Evolutionary conservation across 805 yeast species (phyloP), one percentile per base, ranked within the genome.

Genomic region (Wickerhamomyces queroliae): DNA sequence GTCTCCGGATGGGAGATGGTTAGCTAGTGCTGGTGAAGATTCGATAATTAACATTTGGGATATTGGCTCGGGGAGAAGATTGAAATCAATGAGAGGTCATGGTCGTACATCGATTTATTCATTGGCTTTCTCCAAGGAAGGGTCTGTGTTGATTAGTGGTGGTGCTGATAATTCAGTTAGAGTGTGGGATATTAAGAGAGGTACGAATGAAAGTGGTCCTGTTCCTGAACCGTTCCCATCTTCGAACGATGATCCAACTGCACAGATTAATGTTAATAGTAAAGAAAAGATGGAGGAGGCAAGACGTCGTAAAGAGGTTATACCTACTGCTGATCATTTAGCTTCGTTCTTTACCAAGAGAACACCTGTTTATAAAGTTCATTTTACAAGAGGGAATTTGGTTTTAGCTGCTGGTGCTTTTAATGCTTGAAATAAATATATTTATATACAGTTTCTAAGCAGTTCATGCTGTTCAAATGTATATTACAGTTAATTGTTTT

Each of bases 1-100:
- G 8, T 83, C 96, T 1, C 98, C 98, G 0, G 97, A 93, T 66
- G 99, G 99, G 3, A 73, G 97, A 55, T 86, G 96, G 91, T 67
- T 93, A 41, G 96, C 98, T 4, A 78, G 89, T 41, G 97, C 95
- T 3, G 95, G 96, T 39, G 97, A 89, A 56, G 98, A 93, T 59
- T 79, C 89, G 32, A 74, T 83, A 9, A 84, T 93, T 26, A 83
- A 83, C 56, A 72, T 93, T 29, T 93, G 97, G 95, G 99, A 93
- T 64, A 79, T 86, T 40, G 95, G 96, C 2, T 76, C 90, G 2
- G 98, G 98, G 18, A 74, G 95, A 48, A 69, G 89, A 37, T 67
- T 93, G 47, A 93, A 93, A 62, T 71, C 86, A 9, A 87, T 93
- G 97, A 76, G 87, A 42, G 99, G 99, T 0, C 99, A 93, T 58